These are phyloP conservation scores for Penicillium sp. DNA, from an alignment of 2,329 filamentous ascomycete genomes.

Conservation along the genomic window DNA sequence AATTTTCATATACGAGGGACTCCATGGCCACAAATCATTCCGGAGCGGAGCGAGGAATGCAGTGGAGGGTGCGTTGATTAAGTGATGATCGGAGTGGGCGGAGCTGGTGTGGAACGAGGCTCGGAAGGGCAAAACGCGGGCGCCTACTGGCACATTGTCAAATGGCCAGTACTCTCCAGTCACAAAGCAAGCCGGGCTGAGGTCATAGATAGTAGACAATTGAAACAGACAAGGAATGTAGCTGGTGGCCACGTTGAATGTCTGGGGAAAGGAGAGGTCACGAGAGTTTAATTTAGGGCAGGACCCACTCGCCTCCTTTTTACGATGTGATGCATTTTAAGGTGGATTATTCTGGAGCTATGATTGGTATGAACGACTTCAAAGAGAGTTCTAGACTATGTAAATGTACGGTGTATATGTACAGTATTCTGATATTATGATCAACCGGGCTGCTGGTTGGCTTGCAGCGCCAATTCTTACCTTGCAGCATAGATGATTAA, in stretches of 20 bases:
- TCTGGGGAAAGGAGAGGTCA: constrained; percentile 35
- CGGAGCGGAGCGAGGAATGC: constrained; percentile 21
- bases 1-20: constrained; percentile 82
- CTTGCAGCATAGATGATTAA: neutral
- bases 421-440: constrained; percentile 1
- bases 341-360: neutral
- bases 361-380: neutral
- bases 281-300: constrained; percentile 27
- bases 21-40: constrained; percentile 67
- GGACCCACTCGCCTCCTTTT: constrained; percentile 30
- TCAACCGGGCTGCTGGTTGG: neutral
- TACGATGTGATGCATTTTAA: constrained; percentile 7
- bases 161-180: constrained; percentile 10
- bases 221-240: constrained; percentile 7
- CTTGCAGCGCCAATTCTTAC: neutral
- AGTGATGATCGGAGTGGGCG: constrained; percentile 44
- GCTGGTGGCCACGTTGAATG: constrained; percentile 25
- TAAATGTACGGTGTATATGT: neutral
- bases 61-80: constrained; percentile 20
- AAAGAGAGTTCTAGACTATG: neutral
- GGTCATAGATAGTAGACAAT: constrained; percentile 5
- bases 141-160: constrained; percentile 51
- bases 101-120: constrained; percentile 95
- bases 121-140: constrained; percentile 80
- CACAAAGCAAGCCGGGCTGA: neutral